Evolutionary conservation across 495 filamentous ascomycete species (phyloP).

Genomic region (Penicillium angulare): DNA sequence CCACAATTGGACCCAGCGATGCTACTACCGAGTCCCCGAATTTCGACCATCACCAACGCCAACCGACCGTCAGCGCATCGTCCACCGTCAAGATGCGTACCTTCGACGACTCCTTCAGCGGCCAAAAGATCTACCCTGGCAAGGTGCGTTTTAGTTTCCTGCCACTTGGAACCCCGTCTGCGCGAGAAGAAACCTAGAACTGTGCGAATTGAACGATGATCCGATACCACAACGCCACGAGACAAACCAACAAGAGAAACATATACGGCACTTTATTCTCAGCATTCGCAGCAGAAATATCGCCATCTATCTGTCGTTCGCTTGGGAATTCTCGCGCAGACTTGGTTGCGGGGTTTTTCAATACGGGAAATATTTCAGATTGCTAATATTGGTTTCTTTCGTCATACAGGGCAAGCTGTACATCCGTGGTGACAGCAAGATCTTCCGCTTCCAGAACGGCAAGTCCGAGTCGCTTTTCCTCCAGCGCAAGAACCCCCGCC

Average conservation of each 20-base stretch:
- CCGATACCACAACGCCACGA: conserved; percentile 1
- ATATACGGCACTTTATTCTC: no score
- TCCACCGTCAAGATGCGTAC: conserved; percentile 82
- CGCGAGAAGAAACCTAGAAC: conserved; percentile 16
- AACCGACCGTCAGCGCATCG: conserved; percentile 51
- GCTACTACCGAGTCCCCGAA: conserved; percentile 39
- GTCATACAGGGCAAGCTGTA: conserved; percentile 87
- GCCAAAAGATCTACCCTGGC: conserved; percentile 97
- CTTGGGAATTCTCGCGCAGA: conserved; percentile 2
- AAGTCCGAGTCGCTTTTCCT: conserved; percentile 99
- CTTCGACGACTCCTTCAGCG: conserved; percentile 98
- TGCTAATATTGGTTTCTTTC: conserved; percentile 31
- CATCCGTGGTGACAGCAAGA: conserved; percentile 98
- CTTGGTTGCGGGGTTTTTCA: background rate
- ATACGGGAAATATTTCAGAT: conserved; percentile 2
- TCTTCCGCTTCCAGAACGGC: conserved; percentile 99
- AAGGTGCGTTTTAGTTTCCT: conserved; percentile 67
- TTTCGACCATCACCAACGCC: conserved; percentile 51
- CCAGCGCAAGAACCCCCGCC: conserved; percentile 99
- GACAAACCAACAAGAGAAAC: background rate
- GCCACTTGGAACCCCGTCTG: conserved; percentile 19
- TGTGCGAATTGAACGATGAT: conserved; percentile 15
- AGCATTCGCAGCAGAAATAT: no score
- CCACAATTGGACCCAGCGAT: conserved; percentile 47
- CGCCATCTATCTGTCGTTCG: background rate